Conservation (phyloP, 2,329 filamentous ascomycete genomes). For the Cladophialophora carrionii region DNA sequence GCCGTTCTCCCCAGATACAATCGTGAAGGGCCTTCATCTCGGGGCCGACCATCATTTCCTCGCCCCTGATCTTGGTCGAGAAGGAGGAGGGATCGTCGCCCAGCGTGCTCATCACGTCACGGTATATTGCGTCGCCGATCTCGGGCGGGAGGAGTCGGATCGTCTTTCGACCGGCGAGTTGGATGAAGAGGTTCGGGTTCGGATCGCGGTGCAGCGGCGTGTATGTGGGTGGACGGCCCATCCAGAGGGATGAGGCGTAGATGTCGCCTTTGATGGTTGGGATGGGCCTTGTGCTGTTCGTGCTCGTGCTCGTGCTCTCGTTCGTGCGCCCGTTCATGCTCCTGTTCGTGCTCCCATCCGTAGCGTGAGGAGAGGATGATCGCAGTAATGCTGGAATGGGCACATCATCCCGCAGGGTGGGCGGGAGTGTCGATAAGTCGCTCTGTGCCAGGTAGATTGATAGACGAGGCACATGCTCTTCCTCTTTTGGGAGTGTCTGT, state of each 20-base stretch:
- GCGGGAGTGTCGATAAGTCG: slow-evolving; percentile 69
- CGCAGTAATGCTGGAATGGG: slow-evolving; percentile 58
- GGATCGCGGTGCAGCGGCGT: slow-evolving; percentile 91
- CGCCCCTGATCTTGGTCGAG: slow-evolving; percentile 65
- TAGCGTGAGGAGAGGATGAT: not conserved
- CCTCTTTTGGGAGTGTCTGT: slow-evolving; percentile 18
- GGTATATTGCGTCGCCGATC: slow-evolving; percentile 68
- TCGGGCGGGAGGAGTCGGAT: slow-evolving; percentile 71
- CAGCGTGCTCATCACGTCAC: slow-evolving; percentile 47
- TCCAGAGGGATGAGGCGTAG: slow-evolving; percentile 86
- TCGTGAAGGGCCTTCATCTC: slow-evolving; percentile 69
- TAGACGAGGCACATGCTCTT: not conserved
- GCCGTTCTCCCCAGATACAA: slow-evolving; percentile 66
- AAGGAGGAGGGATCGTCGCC: slow-evolving; percentile 31
- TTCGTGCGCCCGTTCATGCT: too few relatives aligned
- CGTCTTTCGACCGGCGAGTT: slow-evolving; percentile 72
- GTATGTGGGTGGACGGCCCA: slow-evolving; percentile 82
- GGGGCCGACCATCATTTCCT: slow-evolving; percentile 87
- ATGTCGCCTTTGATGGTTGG: slow-evolving; percentile 79
- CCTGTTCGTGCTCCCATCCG: not conserved
- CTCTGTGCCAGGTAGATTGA: slow-evolving; percentile 83
- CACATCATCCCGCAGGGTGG: slow-evolving; percentile 64
- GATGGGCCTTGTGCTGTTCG: too few relatives aligned
- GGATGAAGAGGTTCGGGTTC: slow-evolving; percentile 89
- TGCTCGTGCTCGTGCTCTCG: not conserved